Base-by-base conservation (phyloP, 768 basidiomycete genomes). In the Phanerochaete carnosa region DNA sequence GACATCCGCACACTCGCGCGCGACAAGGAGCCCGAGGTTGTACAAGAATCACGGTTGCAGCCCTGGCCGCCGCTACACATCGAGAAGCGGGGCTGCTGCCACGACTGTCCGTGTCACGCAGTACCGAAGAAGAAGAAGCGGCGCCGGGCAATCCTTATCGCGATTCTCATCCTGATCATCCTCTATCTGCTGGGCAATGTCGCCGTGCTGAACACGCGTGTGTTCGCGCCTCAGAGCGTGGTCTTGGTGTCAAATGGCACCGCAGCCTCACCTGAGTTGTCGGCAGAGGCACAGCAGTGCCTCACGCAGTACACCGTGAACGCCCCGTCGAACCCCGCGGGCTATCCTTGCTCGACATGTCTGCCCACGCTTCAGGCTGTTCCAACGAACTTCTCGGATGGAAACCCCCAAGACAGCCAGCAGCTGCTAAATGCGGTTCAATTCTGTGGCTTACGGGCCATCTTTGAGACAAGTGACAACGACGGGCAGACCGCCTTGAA, bases 291-390 rank as follows among this genome's bases (percentile, higher is more conserved):
- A 23, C 75, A 76, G 61, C 74, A 78, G 65, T 83, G 81, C 65
- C 65, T 83, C 45, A 74, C 75, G 16, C 75, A 83, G 61, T 83
- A 74, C 65, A 74, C 68, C 16, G 65, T 82, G 47, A 74, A 80
- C 45, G 83, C 81, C 1, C 75, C 81, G 1, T 67, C 74, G 1
- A 69, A 75, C 51, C 79, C 81, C 1, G 60, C 66, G n/a, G 62
- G 65, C 5, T 83, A 82, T 62, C 80, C 81, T 13, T 83, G 81
- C 62, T 73, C 74, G 39, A 72, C 75, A 6, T 83, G 81, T 64
- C 72, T 80, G 22, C 66, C 82, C 0, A 63, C 72, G 33, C 66
- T 83, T 5, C 73, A 74, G 60, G 68, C 69, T 8, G 71, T 81
- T 19, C 74, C 81, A 4, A 67, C 75, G n/a, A 73, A 70, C 46